phyloP scores from a whole-genome alignment of 306 rosid genomes.

The Lathyrus aphaca region DNA sequence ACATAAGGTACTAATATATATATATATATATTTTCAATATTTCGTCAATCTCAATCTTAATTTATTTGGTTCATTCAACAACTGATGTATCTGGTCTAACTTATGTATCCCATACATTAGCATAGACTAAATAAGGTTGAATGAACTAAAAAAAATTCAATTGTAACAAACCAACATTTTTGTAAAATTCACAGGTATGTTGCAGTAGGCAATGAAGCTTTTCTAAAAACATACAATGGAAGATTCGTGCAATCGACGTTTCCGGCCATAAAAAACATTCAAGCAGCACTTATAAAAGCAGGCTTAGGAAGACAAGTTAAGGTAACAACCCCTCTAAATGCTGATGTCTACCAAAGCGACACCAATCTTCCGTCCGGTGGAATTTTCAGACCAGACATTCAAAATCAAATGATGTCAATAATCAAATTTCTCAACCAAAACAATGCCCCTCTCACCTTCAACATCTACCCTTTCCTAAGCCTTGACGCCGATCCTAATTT shows the following conservation, averaged over 20 bases:
- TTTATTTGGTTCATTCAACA: neutral
- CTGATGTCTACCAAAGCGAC: constrained; percentile 84
- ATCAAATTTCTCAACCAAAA: constrained; percentile 72
- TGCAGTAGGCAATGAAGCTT: constrained; percentile 94
- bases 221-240: constrained; percentile 72
- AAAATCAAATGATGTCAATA: constrained; percentile 59
- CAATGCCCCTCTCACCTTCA: constrained; percentile 67
- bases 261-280: constrained; percentile 88
- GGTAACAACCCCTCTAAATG: constrained; percentile 83
- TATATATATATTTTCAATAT: neutral
- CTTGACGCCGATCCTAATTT: constrained; percentile 88
- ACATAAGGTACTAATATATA: constrained; percentile 62
- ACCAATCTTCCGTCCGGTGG: constrained; percentile 83
- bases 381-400: constrained; percentile 75
- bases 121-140: too few species aligned
- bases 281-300: constrained; percentile 90
- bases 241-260: constrained; percentile 57
- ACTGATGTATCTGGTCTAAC: too few species aligned
- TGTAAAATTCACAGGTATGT: constrained; percentile 53
- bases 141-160: constrained; percentile 11
- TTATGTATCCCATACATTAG: too few species aligned
- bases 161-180: neutral
- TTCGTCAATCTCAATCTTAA: neutral
- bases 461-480: constrained; percentile 96
- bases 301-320: constrained; percentile 89